These are phyloP conservation scores for Cladosporium colombiae DNA, from an alignment of 2,329 filamentous ascomycete species.

Conservation along the genomic window DNA sequence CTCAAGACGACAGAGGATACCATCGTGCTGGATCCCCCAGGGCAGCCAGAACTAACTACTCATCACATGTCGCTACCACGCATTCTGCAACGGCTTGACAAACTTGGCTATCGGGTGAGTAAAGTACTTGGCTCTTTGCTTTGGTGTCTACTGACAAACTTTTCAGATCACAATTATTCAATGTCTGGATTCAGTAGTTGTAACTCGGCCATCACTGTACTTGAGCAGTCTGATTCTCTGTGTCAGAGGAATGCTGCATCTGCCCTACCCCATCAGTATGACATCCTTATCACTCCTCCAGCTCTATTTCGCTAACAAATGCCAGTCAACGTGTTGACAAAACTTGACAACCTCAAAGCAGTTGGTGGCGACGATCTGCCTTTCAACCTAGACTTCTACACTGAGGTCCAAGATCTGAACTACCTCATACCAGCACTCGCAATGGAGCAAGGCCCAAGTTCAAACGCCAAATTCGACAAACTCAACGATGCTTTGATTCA, in stretches of 20 bases:
- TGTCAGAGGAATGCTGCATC: conserved; percentile 94
- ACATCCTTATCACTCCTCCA: background rate
- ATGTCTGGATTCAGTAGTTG: conserved; percentile 88
- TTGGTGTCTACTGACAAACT: conserved; percentile 41
- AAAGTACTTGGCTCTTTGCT: conserved; percentile 90
- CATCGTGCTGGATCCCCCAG: conserved; percentile 91
- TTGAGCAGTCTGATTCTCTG: conserved; percentile 91
- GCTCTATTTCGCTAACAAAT: background rate
- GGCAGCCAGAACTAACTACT: conserved; percentile 95
- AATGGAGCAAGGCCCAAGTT: conserved; percentile 61
- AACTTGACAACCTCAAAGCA: conserved; percentile 88
- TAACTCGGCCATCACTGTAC: conserved; percentile 91
- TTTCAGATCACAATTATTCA: conserved; percentile 85
- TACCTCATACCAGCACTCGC: conserved; percentile 81
- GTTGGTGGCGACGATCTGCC: conserved; percentile 73
- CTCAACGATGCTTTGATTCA: conserved; percentile 85
- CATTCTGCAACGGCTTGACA: conserved; percentile 87
- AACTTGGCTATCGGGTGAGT: conserved; percentile 85
- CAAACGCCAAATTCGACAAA: conserved; percentile 67
- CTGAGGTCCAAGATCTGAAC: conserved; percentile 89
- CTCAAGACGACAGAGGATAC: conserved; percentile 68
- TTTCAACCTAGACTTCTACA: conserved; percentile 97
- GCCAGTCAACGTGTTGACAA: conserved; percentile 84
- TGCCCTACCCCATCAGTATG: conserved; percentile 78
- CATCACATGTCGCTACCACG: conserved; percentile 90